Percentiles rank a stretch among this genome's conserved stretches.
Conservation (phyloP, 768 basidiomycete genomes). For the Cystobasidium ongulense region DNA sequence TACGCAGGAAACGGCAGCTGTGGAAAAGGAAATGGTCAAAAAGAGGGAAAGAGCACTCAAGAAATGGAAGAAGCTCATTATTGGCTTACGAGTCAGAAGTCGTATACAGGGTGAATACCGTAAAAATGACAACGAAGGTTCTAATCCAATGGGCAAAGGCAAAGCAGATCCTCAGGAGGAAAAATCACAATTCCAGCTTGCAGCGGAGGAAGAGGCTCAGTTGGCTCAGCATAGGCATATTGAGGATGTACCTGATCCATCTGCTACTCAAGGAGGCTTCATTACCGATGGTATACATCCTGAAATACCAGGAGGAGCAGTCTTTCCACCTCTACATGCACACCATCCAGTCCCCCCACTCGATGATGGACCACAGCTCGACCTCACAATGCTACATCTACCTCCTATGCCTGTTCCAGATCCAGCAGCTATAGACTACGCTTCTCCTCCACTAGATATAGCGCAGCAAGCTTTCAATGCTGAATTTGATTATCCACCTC, state of each 20-base stretch:
- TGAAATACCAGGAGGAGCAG: constrained; percentile 8
- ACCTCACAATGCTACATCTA: constrained; percentile 13
- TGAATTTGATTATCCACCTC: neutral
- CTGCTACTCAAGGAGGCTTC: constrained; percentile 7
- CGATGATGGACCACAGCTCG: neutral
- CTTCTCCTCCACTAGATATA: neutral
- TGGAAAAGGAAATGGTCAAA: constrained; percentile 67
- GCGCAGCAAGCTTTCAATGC: neutral
- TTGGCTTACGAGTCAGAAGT: constrained; percentile 76
- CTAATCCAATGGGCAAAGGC: neutral
- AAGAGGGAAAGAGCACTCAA: constrained; percentile 71
- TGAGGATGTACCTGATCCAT: neutral
- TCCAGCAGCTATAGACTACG: neutral
- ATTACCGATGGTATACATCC: neutral
- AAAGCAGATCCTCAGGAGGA: neutral
- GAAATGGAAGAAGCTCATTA: constrained; percentile 77
- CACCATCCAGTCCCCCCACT: neutral
- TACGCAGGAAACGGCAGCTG: constrained; percentile 67
- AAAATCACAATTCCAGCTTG: constrained; percentile 6
- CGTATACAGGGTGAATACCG: constrained; percentile 41
- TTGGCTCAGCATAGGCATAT: neutral
- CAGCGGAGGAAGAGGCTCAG: neutral
- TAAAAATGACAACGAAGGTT: neutral
- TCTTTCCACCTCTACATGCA: neutral
- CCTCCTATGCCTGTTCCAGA: constrained; percentile 27